phyloP scores from a whole-genome alignment of 345 rosid species.

The Populus simonii region DNA sequence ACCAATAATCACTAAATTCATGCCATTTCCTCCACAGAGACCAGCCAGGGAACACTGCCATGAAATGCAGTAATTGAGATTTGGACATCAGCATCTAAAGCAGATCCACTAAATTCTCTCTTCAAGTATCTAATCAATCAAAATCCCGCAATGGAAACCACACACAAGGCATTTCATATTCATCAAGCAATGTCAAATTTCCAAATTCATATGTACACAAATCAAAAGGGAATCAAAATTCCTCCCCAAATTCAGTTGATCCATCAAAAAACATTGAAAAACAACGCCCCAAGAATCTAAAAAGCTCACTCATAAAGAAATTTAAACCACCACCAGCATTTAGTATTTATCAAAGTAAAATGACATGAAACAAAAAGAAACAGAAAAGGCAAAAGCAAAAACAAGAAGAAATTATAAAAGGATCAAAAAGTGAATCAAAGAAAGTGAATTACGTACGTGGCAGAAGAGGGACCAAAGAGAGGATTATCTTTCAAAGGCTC shows the following conservation, averaged over 20 bases:
- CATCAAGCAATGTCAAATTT: background rate
- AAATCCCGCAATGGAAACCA: background rate
- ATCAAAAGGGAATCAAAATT: background rate
- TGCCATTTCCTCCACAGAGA: background rate
- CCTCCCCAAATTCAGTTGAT: background rate
- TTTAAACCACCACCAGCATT: background rate
- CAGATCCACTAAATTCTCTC: slow-evolving; percentile 3
- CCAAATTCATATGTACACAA: background rate
- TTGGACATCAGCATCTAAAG: background rate
- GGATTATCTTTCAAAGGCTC: slow-evolving; percentile 33
- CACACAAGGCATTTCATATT: background rate
- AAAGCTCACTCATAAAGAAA: background rate
- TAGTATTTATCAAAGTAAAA: background rate
- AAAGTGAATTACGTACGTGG: slow-evolving; percentile 23
- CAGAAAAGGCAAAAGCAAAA: background rate
- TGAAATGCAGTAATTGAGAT: slow-evolving; percentile 4
- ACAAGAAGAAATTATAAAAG: background rate
- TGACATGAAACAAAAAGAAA: background rate
- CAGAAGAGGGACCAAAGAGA: slow-evolving; percentile 30
- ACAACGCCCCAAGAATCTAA: background rate
- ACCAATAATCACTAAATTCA: background rate
- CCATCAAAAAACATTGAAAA: background rate
- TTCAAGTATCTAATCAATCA: slow-evolving; percentile 4
- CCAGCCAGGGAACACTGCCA: background rate
- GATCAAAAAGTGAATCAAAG: background rate